Evolutionary conservation across 805 yeast species (phyloP).

Genomic region (Yamadazyma akitaensis): DNA sequence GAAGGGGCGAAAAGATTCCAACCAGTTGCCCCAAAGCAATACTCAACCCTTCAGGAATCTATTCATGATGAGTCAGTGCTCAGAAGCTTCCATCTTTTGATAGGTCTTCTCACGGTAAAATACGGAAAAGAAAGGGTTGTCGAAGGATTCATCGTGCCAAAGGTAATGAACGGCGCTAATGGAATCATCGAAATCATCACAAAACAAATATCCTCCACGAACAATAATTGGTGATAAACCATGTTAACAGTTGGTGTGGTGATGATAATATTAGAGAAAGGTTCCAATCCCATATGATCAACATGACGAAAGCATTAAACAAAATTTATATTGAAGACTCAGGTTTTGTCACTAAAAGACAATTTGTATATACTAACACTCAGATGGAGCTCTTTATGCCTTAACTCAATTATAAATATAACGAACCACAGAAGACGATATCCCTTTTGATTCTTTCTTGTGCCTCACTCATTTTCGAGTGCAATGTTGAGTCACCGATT

Average conservation of each 20-base stretch:
- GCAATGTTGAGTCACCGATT: slow-evolving; percentile 89
- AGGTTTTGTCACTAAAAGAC: neutral
- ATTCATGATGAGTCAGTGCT: slow-evolving; percentile 24
- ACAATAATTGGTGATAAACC: neutral
- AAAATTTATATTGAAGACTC: neutral
- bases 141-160: slow-evolving; percentile 19
- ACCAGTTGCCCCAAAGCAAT: slow-evolving; percentile 6
- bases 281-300: no score
- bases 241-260: neutral
- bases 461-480: slow-evolving; percentile 84
- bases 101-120: slow-evolving; percentile 32
- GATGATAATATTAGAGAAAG: neutral
- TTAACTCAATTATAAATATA: slow-evolving; percentile 54
- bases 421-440: slow-evolving; percentile 94
- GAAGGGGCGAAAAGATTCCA: slow-evolving; percentile 26
- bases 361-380: neutral
- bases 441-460: slow-evolving; percentile 95
- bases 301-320: no score
- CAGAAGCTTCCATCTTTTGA: slow-evolving; percentile 37
- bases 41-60: neutral
- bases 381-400: neutral
- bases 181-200: slow-evolving; percentile 29
- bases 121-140: slow-evolving; percentile 23
- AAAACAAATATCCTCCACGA: neutral
- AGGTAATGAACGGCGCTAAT: slow-evolving; percentile 23